Evolutionary conservation across 2,329 filamentous ascomycete species (phyloP), one percentile per base, ranked within the genome.

Genomic region (Colletotrichum nymphaeae): DNA sequence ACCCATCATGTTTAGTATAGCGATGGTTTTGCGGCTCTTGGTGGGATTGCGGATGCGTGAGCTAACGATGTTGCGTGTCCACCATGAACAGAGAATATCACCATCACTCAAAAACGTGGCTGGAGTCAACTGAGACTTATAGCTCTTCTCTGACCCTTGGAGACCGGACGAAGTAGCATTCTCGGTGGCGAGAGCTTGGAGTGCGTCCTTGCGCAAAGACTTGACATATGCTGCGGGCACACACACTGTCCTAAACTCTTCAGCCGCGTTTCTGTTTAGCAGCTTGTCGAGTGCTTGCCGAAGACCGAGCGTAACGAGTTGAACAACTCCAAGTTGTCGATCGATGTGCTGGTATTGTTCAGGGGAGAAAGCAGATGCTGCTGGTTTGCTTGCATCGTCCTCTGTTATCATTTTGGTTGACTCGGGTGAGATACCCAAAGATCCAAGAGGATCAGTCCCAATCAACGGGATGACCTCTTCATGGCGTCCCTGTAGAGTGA

Each of bases 1-100:
- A 42, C 56, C 65, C 30, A 67, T 52, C 55, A 56, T 37, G 28
- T 67, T 67, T 14, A 49, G n/a, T 11, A 60, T 37, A n/a, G 42
- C 55, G 5, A 59, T 59, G 5, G 57, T 59, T 24, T 59, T 59
- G 30, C n/a, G n/a, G 57, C 57, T 59, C n/a, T 37, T 59, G n/a
- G 9, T 42, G 16, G 56, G 22, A 28, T 55, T 35, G 5, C 65
- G 55, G 11, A 56, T 32, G 35, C 32, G 55, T 24, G 35, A 35
- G 78, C 71, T 78, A 65, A 77, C 76, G 64, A 77, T 78, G 22
- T 80, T 78, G 24, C 79, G 80, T 28, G 77, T 71, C 76, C 76
- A 79, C 81, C 83, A 86, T 0, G 84, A 81, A 4, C 75, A 69
- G 1, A 86, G 75, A 8, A 85, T 71, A 58, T 86, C 84, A 32